A percentile compares a stretch with the other conserved stretches of the same genome.
phyloP scores from a whole-genome alignment of 2,329 filamentous ascomycete genomes.

The Beauveria rudraprayagi region DNA sequence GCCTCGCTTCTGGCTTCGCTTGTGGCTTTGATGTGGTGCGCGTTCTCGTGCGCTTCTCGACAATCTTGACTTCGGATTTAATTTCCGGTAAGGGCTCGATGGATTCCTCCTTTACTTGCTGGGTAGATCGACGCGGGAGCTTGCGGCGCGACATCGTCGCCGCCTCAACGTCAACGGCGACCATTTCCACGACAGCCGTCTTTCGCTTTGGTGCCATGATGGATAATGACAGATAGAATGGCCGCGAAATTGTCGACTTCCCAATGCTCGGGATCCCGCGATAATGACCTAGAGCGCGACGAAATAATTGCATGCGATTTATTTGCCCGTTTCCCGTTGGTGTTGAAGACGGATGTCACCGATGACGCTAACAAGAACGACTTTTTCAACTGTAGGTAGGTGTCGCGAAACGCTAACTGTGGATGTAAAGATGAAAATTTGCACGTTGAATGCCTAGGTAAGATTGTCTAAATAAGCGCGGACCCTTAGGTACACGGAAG shows the following conservation, averaged over 20 bases:
- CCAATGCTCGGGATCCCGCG: neutral
- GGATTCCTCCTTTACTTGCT: neutral
- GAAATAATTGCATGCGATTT: neutral
- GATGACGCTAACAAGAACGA: neutral
- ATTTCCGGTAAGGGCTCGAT: neutral
- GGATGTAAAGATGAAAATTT: neutral
- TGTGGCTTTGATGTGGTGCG: neutral
- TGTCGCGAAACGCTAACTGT: neutral
- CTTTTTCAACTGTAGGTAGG: neutral
- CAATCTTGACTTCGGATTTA: neutral
- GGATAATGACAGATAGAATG: neutral
- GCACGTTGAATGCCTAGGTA: too few relatives aligned
- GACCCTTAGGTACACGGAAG: neutral
- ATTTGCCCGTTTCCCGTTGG: neutral
- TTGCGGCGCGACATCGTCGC: neutral
- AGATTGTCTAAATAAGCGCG: too few relatives aligned
- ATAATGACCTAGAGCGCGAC: neutral
- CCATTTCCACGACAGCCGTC: neutral
- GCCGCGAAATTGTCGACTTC: neutral
- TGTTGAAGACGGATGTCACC: neutral
- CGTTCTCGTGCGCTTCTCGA: neutral
- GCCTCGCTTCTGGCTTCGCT: neutral
- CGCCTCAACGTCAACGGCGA: neutral
- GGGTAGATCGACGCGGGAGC: neutral
- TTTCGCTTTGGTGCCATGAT: slow-evolving; percentile 3